phyloP scores from a whole-genome alignment of 306 rosid genomes.

The Acacia melanoxylon region DNA sequence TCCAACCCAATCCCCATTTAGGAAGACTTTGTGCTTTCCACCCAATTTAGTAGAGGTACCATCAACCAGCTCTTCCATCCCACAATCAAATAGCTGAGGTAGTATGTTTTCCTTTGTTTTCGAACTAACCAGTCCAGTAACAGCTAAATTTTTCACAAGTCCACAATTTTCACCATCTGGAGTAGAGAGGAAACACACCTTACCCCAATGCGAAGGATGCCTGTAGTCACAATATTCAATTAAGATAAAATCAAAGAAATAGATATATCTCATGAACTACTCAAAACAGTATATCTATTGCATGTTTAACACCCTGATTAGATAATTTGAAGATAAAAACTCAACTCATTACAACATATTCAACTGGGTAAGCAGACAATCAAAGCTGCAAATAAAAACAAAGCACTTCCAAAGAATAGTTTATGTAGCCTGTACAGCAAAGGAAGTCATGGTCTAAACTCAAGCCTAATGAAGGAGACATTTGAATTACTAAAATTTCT shows the following conservation, averaged over 20 bases:
- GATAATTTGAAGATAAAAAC: neutral
- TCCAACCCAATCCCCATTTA: conserved; percentile 95
- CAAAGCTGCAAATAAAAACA: neutral
- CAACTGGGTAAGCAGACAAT: neutral
- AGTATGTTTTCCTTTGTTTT: conserved; percentile 45
- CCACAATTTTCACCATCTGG: conserved; percentile 99
- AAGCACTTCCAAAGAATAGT: conserved; percentile 5
- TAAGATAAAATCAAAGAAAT: conserved; percentile 21
- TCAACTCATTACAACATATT: neutral
- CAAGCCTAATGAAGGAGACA: neutral
- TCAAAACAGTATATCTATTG: neutral
- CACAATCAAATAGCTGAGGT: conserved; percentile 53
- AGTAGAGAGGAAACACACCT: conserved; percentile 92
- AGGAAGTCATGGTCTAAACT: conserved; percentile 15
- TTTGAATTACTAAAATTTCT: neutral
- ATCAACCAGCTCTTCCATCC: conserved; percentile 77
- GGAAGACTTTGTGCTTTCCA: conserved; percentile 66
- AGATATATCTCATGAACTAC: neutral
- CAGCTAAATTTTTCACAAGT: conserved; percentile 83
- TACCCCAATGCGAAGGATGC: conserved; percentile 99
- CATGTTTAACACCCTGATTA: neutral
- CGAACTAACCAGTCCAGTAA: conserved; percentile 83
- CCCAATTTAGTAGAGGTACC: conserved; percentile 57
- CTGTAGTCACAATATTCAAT: conserved; percentile 54
- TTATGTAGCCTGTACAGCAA: neutral